phyloP scores from a whole-genome alignment of 2,329 filamentous ascomycete species.

The Aspergillus chevalieri region DNA sequence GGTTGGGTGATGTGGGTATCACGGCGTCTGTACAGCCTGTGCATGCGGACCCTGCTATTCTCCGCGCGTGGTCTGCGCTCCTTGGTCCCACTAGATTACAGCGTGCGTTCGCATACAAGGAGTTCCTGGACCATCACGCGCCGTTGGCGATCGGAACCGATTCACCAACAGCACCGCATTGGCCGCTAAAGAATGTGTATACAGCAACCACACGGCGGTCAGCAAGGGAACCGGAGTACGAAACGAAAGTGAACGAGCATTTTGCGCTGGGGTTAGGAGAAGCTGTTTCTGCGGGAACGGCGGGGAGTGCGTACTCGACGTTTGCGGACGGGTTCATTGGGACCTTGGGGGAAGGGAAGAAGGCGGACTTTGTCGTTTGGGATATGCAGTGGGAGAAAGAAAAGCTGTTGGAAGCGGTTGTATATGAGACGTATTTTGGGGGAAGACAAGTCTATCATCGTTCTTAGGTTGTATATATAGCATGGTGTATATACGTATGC shows the following conservation, averaged over 20 bases:
- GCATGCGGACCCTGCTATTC: conserved; percentile 40
- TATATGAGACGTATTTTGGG: conserved; percentile 40
- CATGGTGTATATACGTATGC: not conserved
- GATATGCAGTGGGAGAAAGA: conserved; percentile 37
- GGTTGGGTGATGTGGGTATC: conserved; percentile 42
- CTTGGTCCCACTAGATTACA: conserved; percentile 39
- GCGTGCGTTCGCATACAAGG: conserved; percentile 46
- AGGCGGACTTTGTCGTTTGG: conserved; percentile 41
- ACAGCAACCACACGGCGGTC: conserved; percentile 45
- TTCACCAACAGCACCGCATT: conserved; percentile 43
- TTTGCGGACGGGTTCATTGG: conserved; percentile 39
- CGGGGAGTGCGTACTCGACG: conserved; percentile 41
- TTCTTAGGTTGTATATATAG: not conserved
- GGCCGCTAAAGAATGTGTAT: conserved; percentile 42
- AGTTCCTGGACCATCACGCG: conserved; percentile 40
- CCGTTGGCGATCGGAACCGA: conserved; percentile 44
- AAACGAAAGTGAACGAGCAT: conserved; percentile 35
- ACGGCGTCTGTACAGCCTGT: conserved; percentile 36
- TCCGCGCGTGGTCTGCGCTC: conserved; percentile 41
- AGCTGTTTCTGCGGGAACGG: conserved; percentile 40
- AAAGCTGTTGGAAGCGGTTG: conserved; percentile 32
- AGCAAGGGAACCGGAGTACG: conserved; percentile 31
- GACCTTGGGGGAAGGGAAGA: conserved; percentile 32
- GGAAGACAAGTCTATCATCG: conserved; percentile 26
- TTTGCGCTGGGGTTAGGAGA: conserved; percentile 37